Conservation (phyloP, 1,284 basidiomycete genomes). For the Pseudozyma sp. region DNA sequence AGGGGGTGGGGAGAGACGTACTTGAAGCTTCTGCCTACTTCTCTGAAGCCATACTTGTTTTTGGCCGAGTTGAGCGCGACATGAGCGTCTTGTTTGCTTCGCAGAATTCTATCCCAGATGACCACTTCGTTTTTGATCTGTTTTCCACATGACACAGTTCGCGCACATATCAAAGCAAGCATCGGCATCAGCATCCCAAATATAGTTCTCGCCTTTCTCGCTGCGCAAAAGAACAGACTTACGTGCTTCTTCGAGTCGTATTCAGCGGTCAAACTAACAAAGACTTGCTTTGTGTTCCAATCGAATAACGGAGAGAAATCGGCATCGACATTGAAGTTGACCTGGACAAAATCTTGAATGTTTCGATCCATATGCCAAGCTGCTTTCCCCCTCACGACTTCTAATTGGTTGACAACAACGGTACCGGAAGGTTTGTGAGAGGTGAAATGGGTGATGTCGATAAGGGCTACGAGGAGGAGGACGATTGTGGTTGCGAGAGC, state of each 20-base stretch:
- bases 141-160: too few relatives aligned
- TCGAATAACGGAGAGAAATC: slow-evolving; percentile 85
- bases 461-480: slow-evolving; percentile 73
- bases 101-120: slow-evolving; percentile 89
- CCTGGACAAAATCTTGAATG: slow-evolving; percentile 60
- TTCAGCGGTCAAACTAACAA: slow-evolving; percentile 71
- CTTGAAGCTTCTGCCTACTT: slow-evolving; percentile 81
- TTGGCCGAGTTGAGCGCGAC: slow-evolving; percentile 75
- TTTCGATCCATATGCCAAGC: slow-evolving; percentile 58
- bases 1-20: slow-evolving; percentile 71
- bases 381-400: slow-evolving; percentile 66
- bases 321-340: slow-evolving; percentile 66
- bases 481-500: slow-evolving; percentile 74
- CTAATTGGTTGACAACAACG: slow-evolving; percentile 75
- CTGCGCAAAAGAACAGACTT: slow-evolving; percentile 19
- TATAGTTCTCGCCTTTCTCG: too few relatives aligned
- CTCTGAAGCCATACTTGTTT: slow-evolving; percentile 87
- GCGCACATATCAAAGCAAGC: too few relatives aligned
- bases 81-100: slow-evolving; percentile 79
- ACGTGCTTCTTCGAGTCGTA: slow-evolving; percentile 54
- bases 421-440: slow-evolving; percentile 71
- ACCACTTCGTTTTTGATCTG: slow-evolving; percentile 85
- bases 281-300: slow-evolving; percentile 95
- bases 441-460: slow-evolving; percentile 52
- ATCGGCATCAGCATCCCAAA: too few relatives aligned